phyloP scores from a whole-genome alignment of 495 filamentous ascomycete species.

The Lophiotrema nucula region DNA sequence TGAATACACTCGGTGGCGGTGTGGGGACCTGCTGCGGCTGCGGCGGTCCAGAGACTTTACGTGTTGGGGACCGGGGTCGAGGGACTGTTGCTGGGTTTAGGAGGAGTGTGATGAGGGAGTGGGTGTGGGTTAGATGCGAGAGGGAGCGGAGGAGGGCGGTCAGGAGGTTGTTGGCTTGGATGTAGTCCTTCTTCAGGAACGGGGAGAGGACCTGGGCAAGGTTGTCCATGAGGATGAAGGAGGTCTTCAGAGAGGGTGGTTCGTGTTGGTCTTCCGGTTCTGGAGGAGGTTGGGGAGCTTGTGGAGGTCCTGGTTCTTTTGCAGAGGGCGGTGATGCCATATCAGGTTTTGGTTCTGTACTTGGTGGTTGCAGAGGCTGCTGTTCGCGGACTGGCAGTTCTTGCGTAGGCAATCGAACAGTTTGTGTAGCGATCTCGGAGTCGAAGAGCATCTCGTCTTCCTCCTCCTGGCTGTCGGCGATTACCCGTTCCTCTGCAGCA shows the following conservation, averaged over 20 bases:
- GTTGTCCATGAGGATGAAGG: constrained; percentile 41
- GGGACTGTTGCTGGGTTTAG: constrained; percentile 33
- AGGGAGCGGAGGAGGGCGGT: constrained; percentile 40
- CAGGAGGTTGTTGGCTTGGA: constrained; percentile 38
- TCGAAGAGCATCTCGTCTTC: constrained; percentile 40
- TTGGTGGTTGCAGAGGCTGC: not conserved
- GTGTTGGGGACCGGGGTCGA: not conserved
- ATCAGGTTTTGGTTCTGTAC: too few relatives aligned
- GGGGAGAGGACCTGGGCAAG: constrained; percentile 48
- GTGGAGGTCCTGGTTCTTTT: not conserved
- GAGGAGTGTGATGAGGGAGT: constrained; percentile 39
- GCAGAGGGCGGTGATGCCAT: not conserved
- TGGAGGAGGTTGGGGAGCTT: not conserved
- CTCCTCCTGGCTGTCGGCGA: constrained; percentile 41
- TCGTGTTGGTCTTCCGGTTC: not conserved
- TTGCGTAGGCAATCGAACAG: too few relatives aligned
- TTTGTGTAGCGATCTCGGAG: not conserved
- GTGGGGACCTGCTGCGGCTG: constrained; percentile 6
- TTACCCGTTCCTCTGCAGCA: constrained; percentile 7
- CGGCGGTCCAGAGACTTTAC: not conserved
- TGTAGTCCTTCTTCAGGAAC: constrained; percentile 36
- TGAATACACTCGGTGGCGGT: constrained; percentile 37
- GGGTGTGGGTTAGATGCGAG: constrained; percentile 31
- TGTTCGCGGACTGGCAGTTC: not conserved
- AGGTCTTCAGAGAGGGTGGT: constrained; percentile 2